phyloP scores from a whole-genome alignment of 805 yeast genomes.

The Kazachstania kunashirensis region DNA sequence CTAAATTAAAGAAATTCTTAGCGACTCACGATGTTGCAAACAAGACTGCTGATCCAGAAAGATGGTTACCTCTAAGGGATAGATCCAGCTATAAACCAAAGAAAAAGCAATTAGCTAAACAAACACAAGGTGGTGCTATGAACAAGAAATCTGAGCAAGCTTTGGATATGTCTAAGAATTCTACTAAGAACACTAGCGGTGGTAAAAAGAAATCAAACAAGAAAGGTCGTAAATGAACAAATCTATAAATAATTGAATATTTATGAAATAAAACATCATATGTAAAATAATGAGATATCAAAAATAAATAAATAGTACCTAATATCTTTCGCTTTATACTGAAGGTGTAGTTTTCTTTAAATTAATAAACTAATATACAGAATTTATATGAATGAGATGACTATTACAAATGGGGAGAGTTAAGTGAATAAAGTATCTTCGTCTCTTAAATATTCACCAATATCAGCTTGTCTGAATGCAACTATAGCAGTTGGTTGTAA shows the following conservation, averaged over 20 bases:
- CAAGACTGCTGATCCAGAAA: conserved; percentile 49
- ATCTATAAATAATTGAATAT: not conserved
- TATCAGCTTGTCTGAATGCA: conserved; percentile 93
- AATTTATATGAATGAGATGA: not conserved
- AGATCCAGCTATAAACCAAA: conserved; percentile 77
- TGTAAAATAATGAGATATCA: not conserved
- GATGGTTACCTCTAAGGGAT: conserved; percentile 88
- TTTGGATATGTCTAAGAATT: conserved; percentile 24
- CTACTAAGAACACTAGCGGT: conserved; percentile 7
- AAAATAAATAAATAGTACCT: not conserved
- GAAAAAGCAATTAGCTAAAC: conserved; percentile 41
- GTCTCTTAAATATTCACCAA: conserved; percentile 95
- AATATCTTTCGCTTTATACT: too few species aligned
- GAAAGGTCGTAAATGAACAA: conserved; percentile 17
- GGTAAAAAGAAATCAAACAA: conserved; percentile 13
- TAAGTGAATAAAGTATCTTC: conserved; percentile 91
- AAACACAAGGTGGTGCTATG: conserved; percentile 58
- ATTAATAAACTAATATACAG: conserved; percentile 1
- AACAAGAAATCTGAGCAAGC: conserved; percentile 28
- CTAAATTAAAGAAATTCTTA: conserved; percentile 17
- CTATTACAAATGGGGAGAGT: not conserved
- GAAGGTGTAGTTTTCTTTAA: too few species aligned
- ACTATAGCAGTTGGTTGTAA: conserved; percentile 91
- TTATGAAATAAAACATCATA: not conserved
- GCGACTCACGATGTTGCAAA: conserved; percentile 19